phyloP scores from a whole-genome alignment of 371 early-diverging fungal genomes.

The Mucor irregularis region DNA sequence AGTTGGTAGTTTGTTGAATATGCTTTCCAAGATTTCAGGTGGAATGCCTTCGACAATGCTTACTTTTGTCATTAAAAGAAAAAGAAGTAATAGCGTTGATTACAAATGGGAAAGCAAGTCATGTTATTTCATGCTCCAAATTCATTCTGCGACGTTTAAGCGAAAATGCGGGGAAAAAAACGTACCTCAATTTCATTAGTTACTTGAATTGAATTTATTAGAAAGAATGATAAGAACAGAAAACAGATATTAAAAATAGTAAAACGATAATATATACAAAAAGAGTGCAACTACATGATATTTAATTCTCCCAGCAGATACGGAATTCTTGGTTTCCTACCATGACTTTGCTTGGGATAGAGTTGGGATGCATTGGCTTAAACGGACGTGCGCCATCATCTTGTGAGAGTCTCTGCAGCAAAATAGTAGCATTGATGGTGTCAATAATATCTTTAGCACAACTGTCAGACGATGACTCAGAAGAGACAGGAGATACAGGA shows the following conservation, averaged over 20 bases:
- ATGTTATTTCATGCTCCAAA: too few species aligned
- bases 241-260: too few species aligned
- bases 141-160: too few species aligned
- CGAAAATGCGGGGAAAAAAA: too few species aligned
- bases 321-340: slow-evolving; percentile 28
- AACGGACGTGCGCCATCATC: slow-evolving; percentile 51
- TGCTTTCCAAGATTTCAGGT: slow-evolving; percentile 6
- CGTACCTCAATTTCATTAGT: too few species aligned
- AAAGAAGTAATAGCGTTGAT: not conserved
- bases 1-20: not conserved
- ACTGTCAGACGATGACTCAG: not conserved
- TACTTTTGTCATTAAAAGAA: slow-evolving; percentile 2
- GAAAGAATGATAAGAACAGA: too few species aligned
- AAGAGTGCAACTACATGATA: too few species aligned
- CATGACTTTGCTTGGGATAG: slow-evolving; percentile 25
- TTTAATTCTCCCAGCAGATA: slow-evolving; percentile 24
- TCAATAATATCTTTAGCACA: slow-evolving; percentile 42
- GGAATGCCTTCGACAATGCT: not conserved
- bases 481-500: slow-evolving; percentile 1
- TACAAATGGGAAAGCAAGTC: too few species aligned
- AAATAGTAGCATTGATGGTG: slow-evolving; percentile 48
- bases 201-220: too few species aligned
- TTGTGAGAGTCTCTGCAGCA: slow-evolving; percentile 49
- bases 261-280: too few species aligned
- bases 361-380: slow-evolving; percentile 12